Percentiles rank a stretch among this genome's conserved stretches.
These are phyloP conservation scores for Proliferodiscus dingleyae DNA, from an alignment of 2,329 filamentous ascomycete genomes.

Conservation along the genomic window DNA sequence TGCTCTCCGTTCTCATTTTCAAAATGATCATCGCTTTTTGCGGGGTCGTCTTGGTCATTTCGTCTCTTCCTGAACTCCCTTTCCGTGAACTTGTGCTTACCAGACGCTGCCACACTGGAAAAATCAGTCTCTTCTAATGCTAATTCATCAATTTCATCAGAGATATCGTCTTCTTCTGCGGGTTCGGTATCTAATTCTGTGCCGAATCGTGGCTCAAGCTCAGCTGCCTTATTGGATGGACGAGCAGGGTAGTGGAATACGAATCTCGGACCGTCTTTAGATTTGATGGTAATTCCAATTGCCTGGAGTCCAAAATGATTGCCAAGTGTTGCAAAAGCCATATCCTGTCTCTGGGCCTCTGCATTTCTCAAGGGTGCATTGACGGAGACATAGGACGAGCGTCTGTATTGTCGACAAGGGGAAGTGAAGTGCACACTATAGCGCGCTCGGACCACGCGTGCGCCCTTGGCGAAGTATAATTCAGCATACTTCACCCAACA, in stretches of 20 bases:
- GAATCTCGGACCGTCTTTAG: constrained; percentile 72
- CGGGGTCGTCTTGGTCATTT: constrained; percentile 21
- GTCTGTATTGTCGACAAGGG: neutral
- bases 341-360: constrained; percentile 5
- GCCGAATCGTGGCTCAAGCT: constrained; percentile 24
- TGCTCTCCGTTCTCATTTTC: constrained; percentile 52
- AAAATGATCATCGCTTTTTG: constrained; percentile 37
- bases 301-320: constrained; percentile 45
- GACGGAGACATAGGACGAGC: neutral
- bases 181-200: constrained; percentile 30
- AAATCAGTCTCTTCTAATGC: constrained; percentile 48
- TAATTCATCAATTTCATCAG: constrained; percentile 31
- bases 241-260: constrained; percentile 82
- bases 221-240: constrained; percentile 36
- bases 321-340: constrained; percentile 6
- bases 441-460: no score
- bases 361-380: neutral
- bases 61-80: constrained; percentile 12
- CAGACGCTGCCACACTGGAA: constrained; percentile 32
- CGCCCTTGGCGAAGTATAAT: no score
- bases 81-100: constrained; percentile 20
- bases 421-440: neutral
- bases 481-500: no score
- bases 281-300: constrained; percentile 39
- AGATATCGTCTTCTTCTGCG: constrained; percentile 24